Evolutionary conservation across 768 basidiomycete species (phyloP), one percentile per base, ranked within the genome.

Genomic region (Termitomyces sp.): DNA sequence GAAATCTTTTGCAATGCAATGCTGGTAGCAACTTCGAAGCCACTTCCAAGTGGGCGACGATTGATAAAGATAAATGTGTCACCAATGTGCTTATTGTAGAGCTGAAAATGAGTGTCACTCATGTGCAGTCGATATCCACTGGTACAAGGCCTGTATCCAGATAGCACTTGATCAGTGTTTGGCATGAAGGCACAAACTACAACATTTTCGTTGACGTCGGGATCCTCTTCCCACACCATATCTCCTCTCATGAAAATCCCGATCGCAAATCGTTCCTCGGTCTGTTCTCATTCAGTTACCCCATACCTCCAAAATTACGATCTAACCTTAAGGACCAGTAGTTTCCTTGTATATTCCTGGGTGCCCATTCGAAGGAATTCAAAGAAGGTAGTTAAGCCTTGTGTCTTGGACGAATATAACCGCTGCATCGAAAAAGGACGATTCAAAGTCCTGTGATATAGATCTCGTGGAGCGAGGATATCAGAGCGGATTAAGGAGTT

Each of bases 1-100:
- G 85, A 85, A 46, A 87, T 81, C 60, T 86, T 85, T 60, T 83
- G 75, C 53, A 87, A 65, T 4, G 86, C 86, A 15, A 87, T 84
- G 60, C 86, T 87, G 1, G 77, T 70, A 1, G 78, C 72, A 24
- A 85, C 73, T 41, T 84, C 83, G 9, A 74, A 64, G 3, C 72
- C 74, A 0, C 79, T 76, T 8, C 73, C 73, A 18, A 65, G 67
- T 5, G 81, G 78, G 10, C 79, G 77, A 15, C 80, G 77, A 9
- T 76, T 73, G 34, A 87, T 71, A 60, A 81, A 84, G 31, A 87
- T 69, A 57, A 87, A 87, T 0, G 85, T 86, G 59, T 87, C 75
- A 0, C 64, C 70, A 28, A 74, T 64, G 0, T 80, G 64, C 54
- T 77, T 77, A 63, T 86, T 77, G 65, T 83, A 88, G 2, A 88